Evolutionary conservation across 2,329 filamentous ascomycete species (phyloP).

Genomic region (Fusarium equiseti): DNA sequence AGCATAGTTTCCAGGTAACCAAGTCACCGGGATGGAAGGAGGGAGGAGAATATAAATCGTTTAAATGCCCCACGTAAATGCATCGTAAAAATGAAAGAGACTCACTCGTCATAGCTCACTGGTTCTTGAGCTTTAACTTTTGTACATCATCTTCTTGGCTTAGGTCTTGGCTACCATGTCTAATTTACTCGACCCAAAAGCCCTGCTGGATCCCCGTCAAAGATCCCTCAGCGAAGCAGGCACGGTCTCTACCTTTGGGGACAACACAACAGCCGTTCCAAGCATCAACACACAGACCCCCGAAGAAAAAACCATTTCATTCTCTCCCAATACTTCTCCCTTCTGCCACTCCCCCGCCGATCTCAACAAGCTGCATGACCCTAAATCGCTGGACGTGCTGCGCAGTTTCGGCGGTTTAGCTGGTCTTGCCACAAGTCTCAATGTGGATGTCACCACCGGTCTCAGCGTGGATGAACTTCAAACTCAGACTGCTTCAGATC

Average conservation of each 20-base stretch:
- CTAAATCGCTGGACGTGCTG: slow-evolving; percentile 21
- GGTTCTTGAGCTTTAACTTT: slow-evolving; percentile 17
- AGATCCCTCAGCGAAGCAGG: slow-evolving; percentile 31
- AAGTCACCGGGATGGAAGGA: background rate
- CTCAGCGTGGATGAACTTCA: slow-evolving; percentile 24
- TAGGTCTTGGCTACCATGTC: slow-evolving; percentile 23
- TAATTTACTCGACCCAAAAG: slow-evolving; percentile 35
- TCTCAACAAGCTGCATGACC: slow-evolving; percentile 14
- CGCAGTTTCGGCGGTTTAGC: slow-evolving; percentile 10
- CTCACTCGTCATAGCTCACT: slow-evolving; percentile 31
- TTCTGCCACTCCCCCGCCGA: slow-evolving; percentile 12
- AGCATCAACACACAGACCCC: slow-evolving; percentile 21
- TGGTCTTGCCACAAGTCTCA: slow-evolving; percentile 14
- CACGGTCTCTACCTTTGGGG: slow-evolving; percentile 14
- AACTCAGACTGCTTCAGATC: background rate
- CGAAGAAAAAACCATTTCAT: background rate
- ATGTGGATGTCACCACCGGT: slow-evolving; percentile 19
- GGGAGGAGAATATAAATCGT: slow-evolving; percentile 22
- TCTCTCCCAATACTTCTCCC: background rate
- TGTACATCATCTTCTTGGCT: background rate
- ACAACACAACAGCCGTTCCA: slow-evolving; percentile 30
- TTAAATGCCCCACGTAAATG: slow-evolving; percentile 19
- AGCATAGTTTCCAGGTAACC: slow-evolving; percentile 13
- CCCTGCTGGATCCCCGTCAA: slow-evolving; percentile 31
- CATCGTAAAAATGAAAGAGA: background rate